Conservation (phyloP, 768 basidiomycete species). For the Sutorius australiensis region DNA sequence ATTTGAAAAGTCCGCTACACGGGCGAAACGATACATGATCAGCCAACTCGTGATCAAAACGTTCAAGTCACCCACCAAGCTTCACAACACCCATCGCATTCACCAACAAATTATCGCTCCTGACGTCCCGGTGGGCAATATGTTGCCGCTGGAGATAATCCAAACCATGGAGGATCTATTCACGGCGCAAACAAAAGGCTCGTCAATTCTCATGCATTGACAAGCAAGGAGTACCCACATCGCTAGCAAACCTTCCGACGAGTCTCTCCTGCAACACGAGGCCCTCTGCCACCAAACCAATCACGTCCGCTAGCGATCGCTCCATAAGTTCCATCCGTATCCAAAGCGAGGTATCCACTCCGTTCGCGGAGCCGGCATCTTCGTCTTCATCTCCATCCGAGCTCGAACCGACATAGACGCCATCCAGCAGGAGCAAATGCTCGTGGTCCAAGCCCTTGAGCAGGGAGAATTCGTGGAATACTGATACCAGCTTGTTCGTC, state of each 20-base stretch:
- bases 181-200: not conserved
- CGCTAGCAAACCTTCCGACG: conserved; percentile 70
- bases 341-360: conserved; percentile 64
- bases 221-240: conserved; percentile 49
- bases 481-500: conserved; percentile 59
- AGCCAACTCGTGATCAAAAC: not conserved
- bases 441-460: conserved; percentile 56
- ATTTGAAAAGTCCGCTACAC: conserved; percentile 74
- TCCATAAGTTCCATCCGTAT: conserved; percentile 91
- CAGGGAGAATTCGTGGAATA: conserved; percentile 57
- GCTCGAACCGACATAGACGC: conserved; percentile 59
- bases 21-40: not conserved
- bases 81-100: conserved; percentile 69
- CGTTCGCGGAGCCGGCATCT: not conserved
- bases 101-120: conserved; percentile 78
- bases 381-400: conserved; percentile 35
- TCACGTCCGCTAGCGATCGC: conserved; percentile 77
- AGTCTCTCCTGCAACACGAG: conserved; percentile 63
- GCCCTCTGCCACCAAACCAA: conserved; percentile 59
- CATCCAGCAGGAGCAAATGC: conserved; percentile 65
- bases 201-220: not conserved
- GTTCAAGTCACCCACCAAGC: conserved; percentile 48
- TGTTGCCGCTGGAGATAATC: conserved; percentile 59
- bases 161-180: conserved; percentile 61
- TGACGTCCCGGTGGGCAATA: conserved; percentile 80